A percentile compares a stretch with the other conserved stretches of the same genome.
Evolutionary conservation across 2,329 filamentous ascomycete species (phyloP).

Genomic region (Hymenoscyphus fraxineus): DNA sequence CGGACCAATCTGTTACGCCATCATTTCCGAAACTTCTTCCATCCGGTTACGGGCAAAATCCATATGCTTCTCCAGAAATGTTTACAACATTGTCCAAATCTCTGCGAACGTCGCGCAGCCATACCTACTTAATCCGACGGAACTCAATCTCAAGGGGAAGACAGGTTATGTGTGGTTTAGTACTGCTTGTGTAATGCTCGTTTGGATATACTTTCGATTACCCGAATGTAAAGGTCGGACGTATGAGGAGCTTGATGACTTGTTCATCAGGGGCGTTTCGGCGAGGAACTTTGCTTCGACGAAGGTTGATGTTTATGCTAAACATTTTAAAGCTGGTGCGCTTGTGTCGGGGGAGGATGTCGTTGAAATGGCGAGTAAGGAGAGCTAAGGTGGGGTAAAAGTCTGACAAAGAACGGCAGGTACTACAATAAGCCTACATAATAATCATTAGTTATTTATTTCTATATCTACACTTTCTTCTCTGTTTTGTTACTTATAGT

Average conservation of each 20-base stretch:
- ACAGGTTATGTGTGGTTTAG: constrained; percentile 40
- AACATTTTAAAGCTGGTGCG: too few species aligned
- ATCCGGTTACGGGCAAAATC: constrained; percentile 39
- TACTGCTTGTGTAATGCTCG: constrained; percentile 35
- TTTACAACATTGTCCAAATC: constrained; percentile 34
- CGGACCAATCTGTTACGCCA: constrained; percentile 39
- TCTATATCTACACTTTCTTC: too few species aligned
- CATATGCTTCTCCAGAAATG: constrained; percentile 38
- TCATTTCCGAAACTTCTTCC: constrained; percentile 38
- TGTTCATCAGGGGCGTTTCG: constrained; percentile 14
- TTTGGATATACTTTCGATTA: constrained; percentile 50
- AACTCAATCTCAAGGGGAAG: constrained; percentile 38
- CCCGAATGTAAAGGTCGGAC: constrained; percentile 40
- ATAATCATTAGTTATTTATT: too few species aligned
- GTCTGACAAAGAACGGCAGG: too few species aligned
- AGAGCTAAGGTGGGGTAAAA: too few species aligned
- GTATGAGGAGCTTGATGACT: constrained; percentile 18
- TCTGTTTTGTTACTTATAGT: too few species aligned
- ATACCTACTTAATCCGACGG: constrained; percentile 33
- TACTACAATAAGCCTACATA: too few species aligned
- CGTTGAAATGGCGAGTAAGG: too few species aligned
- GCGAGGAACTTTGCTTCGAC: constrained; percentile 24
- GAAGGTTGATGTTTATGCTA: background rate
- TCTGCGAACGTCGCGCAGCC: constrained; percentile 33
- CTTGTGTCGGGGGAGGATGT: too few species aligned